These are phyloP conservation scores for Cryptomeria japonica DNA, from an alignment of 75 land plant species.

Conservation along the genomic window DNA sequence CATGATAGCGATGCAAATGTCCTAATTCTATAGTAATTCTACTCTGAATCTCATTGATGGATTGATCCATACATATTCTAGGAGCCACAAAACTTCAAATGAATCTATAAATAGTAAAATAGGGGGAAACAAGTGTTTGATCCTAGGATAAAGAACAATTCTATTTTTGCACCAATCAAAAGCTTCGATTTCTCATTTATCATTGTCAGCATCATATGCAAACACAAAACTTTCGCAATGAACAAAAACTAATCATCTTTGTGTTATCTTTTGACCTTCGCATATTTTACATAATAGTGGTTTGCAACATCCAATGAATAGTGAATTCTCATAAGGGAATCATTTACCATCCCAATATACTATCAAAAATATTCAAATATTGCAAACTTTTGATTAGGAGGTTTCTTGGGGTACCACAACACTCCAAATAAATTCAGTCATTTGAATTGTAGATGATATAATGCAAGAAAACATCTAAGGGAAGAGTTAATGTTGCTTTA, in stretches of 20 bases:
- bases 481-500: constrained; percentile 4
- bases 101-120: neutral
- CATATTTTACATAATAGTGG: constrained; percentile 5
- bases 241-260: neutral
- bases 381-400: neutral
- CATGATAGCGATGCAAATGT: too few species aligned
- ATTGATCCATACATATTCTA: too few species aligned
- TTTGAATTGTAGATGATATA: neutral
- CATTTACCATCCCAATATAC: neutral
- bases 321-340: constrained; percentile 2
- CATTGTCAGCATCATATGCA: neutral
- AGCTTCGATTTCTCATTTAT: neutral
- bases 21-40: too few species aligned
- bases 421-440: neutral
- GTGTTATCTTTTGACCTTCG: constrained; percentile 4
- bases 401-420: neutral
- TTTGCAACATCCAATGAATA: neutral
- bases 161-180: neutral
- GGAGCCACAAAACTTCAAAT: neutral
- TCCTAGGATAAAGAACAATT: neutral
- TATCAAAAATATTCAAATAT: neutral
- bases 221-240: neutral
- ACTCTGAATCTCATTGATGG: too few species aligned
- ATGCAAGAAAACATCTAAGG: constrained; percentile 4
- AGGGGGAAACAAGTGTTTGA: neutral